phyloP scores from a whole-genome alignment of 2,329 filamentous ascomycete genomes.

The Hortaea sp. region DNA sequence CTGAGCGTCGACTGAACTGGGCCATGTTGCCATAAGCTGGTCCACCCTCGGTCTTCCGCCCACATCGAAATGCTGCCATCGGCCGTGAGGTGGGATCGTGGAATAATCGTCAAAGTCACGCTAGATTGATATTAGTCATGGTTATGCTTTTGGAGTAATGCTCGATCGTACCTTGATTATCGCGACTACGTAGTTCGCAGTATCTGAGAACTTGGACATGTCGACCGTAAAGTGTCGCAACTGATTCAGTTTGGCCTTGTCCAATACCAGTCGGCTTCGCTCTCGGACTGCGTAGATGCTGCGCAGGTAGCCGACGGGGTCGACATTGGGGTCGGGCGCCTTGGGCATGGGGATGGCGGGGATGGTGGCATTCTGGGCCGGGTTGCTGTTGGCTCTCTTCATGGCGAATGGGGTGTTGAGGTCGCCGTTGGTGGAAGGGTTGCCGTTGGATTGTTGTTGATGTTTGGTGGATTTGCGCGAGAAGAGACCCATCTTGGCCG shows the following conservation, averaged over 20 bases:
- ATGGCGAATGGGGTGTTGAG: constrained; percentile 26
- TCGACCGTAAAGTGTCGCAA: constrained; percentile 85
- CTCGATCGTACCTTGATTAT: constrained; percentile 69
- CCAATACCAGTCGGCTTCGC: constrained; percentile 59
- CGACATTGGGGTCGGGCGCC: constrained; percentile 75
- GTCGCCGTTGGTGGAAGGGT: constrained; percentile 10
- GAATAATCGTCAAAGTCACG: constrained; percentile 62
- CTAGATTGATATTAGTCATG: constrained; percentile 29
- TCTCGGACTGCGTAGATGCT: constrained; percentile 85
- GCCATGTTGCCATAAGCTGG: constrained; percentile 60
- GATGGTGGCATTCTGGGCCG: constrained; percentile 35
- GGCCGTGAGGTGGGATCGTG: constrained; percentile 73
- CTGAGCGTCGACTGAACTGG: constrained; percentile 56
- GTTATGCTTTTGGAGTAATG: neutral
- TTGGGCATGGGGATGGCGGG: constrained; percentile 68
- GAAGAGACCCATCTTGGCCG: constrained; percentile 41
- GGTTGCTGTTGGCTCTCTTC: constrained; percentile 23
- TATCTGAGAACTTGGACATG: constrained; percentile 70
- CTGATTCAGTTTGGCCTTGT: constrained; percentile 67
- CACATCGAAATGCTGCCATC: constrained; percentile 78
- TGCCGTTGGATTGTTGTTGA: constrained; percentile 1
- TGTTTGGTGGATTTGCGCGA: constrained; percentile 31
- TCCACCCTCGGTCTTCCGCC: constrained; percentile 65
- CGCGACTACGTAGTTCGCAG: constrained; percentile 76
- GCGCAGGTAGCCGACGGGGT: constrained; percentile 82